These are phyloP conservation scores for Avena eriantha DNA, from an alignment of 176 grass and related monocot species.

Conservation along the genomic window DNA sequence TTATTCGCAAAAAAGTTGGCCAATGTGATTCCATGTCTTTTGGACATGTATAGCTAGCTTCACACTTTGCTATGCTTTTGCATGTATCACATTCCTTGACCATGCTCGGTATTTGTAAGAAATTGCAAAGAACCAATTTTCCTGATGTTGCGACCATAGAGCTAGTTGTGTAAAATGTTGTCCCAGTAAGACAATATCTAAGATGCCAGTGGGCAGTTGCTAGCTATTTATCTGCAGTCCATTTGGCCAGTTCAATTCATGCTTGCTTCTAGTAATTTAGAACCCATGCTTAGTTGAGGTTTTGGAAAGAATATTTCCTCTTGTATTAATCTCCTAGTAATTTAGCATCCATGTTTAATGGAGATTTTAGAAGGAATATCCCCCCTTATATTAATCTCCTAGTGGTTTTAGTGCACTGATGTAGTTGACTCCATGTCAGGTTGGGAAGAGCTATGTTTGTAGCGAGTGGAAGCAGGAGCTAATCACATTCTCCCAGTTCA, in stretches of 20 bases:
- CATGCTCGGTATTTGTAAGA: background rate
- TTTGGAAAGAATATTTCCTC: background rate
- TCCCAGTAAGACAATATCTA: background rate
- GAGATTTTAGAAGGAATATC: background rate
- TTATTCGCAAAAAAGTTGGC: background rate
- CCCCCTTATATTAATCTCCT: constrained; percentile 15
- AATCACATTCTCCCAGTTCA: constrained; percentile 88
- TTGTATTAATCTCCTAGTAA: constrained; percentile 41
- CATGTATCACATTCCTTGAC: constrained; percentile 16
- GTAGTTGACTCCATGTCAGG: constrained; percentile 49
- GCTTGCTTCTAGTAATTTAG: constrained; percentile 36
- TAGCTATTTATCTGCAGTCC: constrained; percentile 1
- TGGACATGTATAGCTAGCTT: constrained; percentile 10
- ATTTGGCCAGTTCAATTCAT: background rate
- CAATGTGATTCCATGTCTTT: background rate
- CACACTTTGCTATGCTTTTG: background rate
- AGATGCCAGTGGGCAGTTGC: constrained; percentile 25
- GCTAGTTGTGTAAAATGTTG: constrained; percentile 11
- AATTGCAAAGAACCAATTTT: constrained; percentile 6
- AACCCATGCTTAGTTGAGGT: background rate
- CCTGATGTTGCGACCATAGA: background rate
- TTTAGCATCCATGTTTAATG: background rate
- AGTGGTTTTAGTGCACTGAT: constrained; percentile 40
- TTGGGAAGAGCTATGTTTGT: constrained; percentile 87
- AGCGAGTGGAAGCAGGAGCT: constrained; percentile 94